Conservation (phyloP, 148 eudicot genomes). For the Bassia scoparia region DNA sequence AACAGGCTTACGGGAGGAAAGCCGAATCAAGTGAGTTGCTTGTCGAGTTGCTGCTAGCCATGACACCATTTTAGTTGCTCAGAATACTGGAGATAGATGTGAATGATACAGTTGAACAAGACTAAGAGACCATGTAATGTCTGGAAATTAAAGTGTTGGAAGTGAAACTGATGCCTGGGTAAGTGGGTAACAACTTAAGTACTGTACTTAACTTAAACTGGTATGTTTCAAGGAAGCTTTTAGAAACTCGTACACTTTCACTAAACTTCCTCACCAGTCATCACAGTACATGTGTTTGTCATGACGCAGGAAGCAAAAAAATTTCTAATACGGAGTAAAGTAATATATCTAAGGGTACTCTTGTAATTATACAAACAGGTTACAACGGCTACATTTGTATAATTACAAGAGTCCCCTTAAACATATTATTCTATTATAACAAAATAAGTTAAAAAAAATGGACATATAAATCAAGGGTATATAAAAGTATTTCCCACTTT, state of each 20-base stretch:
- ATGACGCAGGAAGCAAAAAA: background rate
- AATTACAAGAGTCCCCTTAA: too few relatives aligned
- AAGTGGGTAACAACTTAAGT: background rate
- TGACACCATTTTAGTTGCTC: slow-evolving; percentile 26
- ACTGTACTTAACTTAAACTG: too few relatives aligned
- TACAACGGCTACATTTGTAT: too few relatives aligned
- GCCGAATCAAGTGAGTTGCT: slow-evolving; percentile 20
- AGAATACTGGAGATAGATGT: background rate
- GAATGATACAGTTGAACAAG: background rate
- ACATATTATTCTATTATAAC: too few relatives aligned
- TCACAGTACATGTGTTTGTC: background rate
- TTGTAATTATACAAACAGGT: too few relatives aligned
- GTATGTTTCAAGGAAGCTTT: background rate
- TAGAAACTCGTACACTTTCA: background rate
- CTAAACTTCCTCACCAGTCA: too few relatives aligned
- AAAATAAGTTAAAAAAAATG: too few relatives aligned
- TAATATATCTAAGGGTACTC: too few relatives aligned
- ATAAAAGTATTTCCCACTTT: too few relatives aligned
- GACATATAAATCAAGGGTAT: too few relatives aligned
- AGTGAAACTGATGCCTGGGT: background rate
- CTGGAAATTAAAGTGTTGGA: background rate
- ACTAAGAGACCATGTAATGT: background rate
- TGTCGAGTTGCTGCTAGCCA: slow-evolving; percentile 39
- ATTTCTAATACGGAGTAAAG: too few relatives aligned
- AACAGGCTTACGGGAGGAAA: slow-evolving; percentile 13